A percentile compares a stretch with the other conserved stretches of the same genome.
Conservation (phyloP, 73 alveolate genomes). For the Breviolum minutum region DNA sequence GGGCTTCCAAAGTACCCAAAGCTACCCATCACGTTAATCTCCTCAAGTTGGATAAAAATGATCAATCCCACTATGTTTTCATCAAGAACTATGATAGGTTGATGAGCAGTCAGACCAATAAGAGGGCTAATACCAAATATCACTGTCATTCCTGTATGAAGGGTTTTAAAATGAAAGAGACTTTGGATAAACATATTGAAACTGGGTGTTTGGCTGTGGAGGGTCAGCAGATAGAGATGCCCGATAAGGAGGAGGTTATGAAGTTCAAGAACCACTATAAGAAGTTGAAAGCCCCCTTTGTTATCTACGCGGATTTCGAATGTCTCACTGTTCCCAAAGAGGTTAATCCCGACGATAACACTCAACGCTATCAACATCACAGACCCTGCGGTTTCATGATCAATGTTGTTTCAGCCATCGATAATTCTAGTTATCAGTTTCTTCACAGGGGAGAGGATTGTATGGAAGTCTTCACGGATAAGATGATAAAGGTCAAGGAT, state of each 20-base stretch:
- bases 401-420: neutral
- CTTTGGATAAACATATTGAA: neutral
- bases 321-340: neutral
- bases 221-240: neutral
- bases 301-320: too few relatives aligned
- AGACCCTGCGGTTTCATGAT: constrained; percentile 6
- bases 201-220: constrained; percentile 28
- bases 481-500: neutral
- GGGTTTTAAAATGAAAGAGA: neutral
- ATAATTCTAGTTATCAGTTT: neutral
- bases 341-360: neutral
- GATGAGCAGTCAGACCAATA: neutral
- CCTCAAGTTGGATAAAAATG: neutral
- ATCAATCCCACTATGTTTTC: neutral
- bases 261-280: constrained; percentile 24
- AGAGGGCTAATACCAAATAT: neutral
- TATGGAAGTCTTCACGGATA: neutral
- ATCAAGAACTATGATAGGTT: neutral
- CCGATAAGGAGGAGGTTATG: neutral
- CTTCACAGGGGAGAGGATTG: constrained; percentile 6
- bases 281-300: neutral
- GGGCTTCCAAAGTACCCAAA: neutral
- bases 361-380: neutral
- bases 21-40: neutral
- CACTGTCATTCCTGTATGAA: neutral